A percentile compares a stretch with the other conserved stretches of the same genome.
Conservation (phyloP, 2,329 filamentous ascomycete species). For the Alternaria sp. region DNA sequence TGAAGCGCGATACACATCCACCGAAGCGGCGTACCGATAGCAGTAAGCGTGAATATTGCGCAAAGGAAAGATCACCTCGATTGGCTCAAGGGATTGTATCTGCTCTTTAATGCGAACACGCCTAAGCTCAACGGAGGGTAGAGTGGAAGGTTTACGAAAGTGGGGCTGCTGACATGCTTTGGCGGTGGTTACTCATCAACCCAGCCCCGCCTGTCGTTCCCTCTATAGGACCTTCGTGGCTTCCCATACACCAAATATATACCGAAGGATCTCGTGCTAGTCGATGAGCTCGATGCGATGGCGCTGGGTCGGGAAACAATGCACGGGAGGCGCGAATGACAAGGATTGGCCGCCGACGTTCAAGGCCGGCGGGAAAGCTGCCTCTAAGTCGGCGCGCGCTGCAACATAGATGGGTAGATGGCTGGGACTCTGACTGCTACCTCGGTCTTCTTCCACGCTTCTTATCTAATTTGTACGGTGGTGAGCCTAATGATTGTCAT, state of each 20-base stretch:
- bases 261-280: neutral
- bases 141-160: neutral
- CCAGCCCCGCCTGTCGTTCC: neutral
- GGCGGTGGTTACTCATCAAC: neutral
- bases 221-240: neutral
- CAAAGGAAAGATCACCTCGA: neutral
- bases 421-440: too few species aligned
- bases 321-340: neutral
- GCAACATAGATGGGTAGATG: too few species aligned
- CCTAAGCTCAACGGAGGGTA: neutral
- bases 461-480: too few species aligned
- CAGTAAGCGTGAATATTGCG: neutral
- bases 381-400: too few species aligned
- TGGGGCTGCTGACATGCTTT: neutral
- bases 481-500: too few species aligned
- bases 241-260: neutral
- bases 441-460: too few species aligned
- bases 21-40: neutral
- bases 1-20: neutral
- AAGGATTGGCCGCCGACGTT: neutral
- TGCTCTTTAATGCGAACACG: neutral
- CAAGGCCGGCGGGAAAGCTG: too few species aligned
- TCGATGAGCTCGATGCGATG: neutral
- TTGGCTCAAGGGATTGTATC: neutral
- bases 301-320: neutral